Evolutionary conservation across 768 basidiomycete genomes (phyloP), one percentile per base, ranked within the genome.

Genomic region (Trametes punicea): DNA sequence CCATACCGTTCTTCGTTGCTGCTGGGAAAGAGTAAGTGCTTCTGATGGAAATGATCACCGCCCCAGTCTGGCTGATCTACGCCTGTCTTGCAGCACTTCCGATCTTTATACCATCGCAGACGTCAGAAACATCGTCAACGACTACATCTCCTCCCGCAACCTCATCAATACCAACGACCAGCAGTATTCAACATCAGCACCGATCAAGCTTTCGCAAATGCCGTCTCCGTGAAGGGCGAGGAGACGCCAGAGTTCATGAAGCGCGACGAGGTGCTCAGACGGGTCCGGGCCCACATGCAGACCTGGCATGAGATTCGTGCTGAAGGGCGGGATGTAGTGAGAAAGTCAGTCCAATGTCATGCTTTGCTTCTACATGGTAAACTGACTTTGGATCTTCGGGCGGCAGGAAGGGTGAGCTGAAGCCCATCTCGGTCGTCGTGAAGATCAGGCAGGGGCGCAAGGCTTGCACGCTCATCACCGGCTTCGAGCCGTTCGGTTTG

Each of bases 371-470:
- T 44, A 33, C 15, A 4, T 21, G 6, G 42, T 1, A 13, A 18
- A 18, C 18, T 20, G 31, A 40, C 13, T n/a, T 33, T 26, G 30
- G 33, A 11, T 8, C 20, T 13, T 21, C 34, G 6, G 3, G 7
- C 39, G 16, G 11, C 61, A 94, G 90, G 73, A 94, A 94, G 70
- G 94, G 94, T 18, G 68, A 75, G 8, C 66, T 92, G 45, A 81
- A 80, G 42, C 87, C 91, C 0, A 81, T 97, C 27, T 77, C 80
- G 15, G 79, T 96, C 7, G 72, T 76, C 2, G 77, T 81, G 45
- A 94, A 92, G 72, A 70, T 81, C 30, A 77, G 91, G n/a, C 87
- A 90, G 66, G 90, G 88, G 2, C 79, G 85, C 18, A 92, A 88
- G 69, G 82, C 84, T 4, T 82, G 79, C 45, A 96, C 93, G 1